Evolutionary conservation across 805 yeast species (phyloP).

Genomic region (Torulaspora franciscae): DNA sequence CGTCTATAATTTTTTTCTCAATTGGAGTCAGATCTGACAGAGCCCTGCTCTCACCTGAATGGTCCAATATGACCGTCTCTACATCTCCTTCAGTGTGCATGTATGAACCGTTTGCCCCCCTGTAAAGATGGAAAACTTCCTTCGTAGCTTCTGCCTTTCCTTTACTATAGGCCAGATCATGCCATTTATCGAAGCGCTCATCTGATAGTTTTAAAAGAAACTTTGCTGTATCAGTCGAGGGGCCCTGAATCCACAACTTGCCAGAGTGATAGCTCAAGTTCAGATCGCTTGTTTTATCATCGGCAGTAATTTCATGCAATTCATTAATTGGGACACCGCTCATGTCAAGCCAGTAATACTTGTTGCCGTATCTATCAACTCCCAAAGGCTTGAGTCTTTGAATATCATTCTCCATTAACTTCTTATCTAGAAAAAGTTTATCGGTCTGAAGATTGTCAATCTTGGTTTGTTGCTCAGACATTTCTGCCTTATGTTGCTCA

Average conservation of each 20-base stretch:
- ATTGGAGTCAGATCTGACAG: slow-evolving; percentile 25
- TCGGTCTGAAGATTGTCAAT: slow-evolving; percentile 43
- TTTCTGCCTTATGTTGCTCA: slow-evolving; percentile 16
- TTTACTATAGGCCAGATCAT: slow-evolving; percentile 12
- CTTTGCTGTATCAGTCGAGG: slow-evolving; percentile 47
- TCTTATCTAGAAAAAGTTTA: slow-evolving; percentile 52
- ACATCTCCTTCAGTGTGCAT: slow-evolving; percentile 13
- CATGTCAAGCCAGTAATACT: slow-evolving; percentile 93
- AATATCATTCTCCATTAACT: slow-evolving; percentile 63
- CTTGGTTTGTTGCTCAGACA: slow-evolving; percentile 24
- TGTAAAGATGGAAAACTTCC: slow-evolving; percentile 23
- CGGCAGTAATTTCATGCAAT: slow-evolving; percentile 39
- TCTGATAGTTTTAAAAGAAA: slow-evolving; percentile 33
- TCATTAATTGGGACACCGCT: slow-evolving; percentile 64
- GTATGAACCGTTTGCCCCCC: slow-evolving; percentile 21
- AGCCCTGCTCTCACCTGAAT: slow-evolving; percentile 17
- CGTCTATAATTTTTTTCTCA: slow-evolving; percentile 66
- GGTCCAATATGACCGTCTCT: slow-evolving; percentile 20
- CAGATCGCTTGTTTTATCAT: slow-evolving; percentile 37
- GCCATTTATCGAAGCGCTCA: slow-evolving; percentile 32
- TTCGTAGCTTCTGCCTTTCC: slow-evolving; percentile 28
- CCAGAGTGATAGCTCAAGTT: slow-evolving; percentile 71
- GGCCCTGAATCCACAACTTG: slow-evolving; percentile 88
- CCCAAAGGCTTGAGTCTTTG: slow-evolving; percentile 78
- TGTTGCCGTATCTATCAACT: slow-evolving; percentile 73